A percentile compares a stretch with the other conserved stretches of the same genome.
Conservation (phyloP, 805 yeast species). For the Candida vartiovaarae region DNA sequence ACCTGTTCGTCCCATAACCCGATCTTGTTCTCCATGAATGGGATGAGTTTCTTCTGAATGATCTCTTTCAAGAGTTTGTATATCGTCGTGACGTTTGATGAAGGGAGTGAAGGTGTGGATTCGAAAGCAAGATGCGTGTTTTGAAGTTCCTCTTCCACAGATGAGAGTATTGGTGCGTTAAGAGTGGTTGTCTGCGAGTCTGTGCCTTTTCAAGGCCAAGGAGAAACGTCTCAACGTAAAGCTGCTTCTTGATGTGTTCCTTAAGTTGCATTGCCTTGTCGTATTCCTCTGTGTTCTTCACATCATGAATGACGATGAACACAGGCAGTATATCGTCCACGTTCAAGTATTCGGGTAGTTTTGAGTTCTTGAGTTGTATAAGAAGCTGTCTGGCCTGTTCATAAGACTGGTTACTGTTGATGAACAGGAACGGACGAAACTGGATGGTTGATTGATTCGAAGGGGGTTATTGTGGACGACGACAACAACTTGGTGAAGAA, state of each 20-base stretch:
- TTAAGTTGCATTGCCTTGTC: slow-evolving; percentile 33
- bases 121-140: slow-evolving; percentile 11
- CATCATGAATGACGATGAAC: slow-evolving; percentile 44
- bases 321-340: slow-evolving; percentile 52
- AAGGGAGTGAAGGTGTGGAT: slow-evolving; percentile 11
- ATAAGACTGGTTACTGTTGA: slow-evolving; percentile 47
- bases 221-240: slow-evolving; percentile 27
- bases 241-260: slow-evolving; percentile 28
- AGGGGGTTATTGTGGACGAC: slow-evolving; percentile 56
- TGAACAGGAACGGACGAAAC: slow-evolving; percentile 63
- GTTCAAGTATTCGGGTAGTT: slow-evolving; percentile 58
- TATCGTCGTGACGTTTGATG: slow-evolving; percentile 7
- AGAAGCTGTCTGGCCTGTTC: slow-evolving; percentile 53
- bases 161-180: slow-evolving; percentile 27
- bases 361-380: slow-evolving; percentile 40
- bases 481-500: slow-evolving; percentile 54
- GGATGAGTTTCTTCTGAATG: slow-evolving; percentile 41
- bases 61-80: slow-evolving; percentile 21
- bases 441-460: slow-evolving; percentile 86
- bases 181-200: slow-evolving; percentile 12
- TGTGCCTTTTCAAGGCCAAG: slow-evolving; percentile 10
- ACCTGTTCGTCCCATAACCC: slow-evolving; percentile 80
- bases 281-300: slow-evolving; percentile 35
- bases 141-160: slow-evolving; percentile 42
- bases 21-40: slow-evolving; percentile 83